Evolutionary conservation across 192 early-diverging fungal genomes (phyloP).

Genomic region (Podila horticola): DNA sequence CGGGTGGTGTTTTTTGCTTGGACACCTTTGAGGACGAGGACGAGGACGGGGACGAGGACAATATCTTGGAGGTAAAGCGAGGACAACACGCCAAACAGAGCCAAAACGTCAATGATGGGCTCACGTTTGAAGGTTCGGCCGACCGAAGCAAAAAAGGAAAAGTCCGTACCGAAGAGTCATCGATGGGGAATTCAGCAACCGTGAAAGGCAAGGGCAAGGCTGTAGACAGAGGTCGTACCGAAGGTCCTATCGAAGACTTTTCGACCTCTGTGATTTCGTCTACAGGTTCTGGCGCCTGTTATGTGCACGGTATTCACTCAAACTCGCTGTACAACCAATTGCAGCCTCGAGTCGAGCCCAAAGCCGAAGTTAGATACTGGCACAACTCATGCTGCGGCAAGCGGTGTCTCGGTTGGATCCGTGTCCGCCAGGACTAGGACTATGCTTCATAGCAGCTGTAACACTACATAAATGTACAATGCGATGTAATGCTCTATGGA

Average conservation of each 20-base stretch:
- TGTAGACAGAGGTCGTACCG: background rate
- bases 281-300: too few relatives aligned
- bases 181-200: too few relatives aligned
- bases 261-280: too few relatives aligned
- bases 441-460: too few relatives aligned
- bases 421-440: constrained; percentile 5
- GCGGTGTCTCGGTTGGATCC: constrained; percentile 27
- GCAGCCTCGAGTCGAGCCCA: background rate
- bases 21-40: background rate
- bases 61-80: background rate
- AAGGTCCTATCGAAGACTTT: too few relatives aligned
- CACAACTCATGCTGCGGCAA: constrained; percentile 36
- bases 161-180: too few relatives aligned
- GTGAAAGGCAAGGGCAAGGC: constrained; percentile 12
- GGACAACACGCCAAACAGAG: background rate
- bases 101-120: too few relatives aligned
- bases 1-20: background rate
- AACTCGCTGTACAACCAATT: background rate
- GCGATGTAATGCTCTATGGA: too few relatives aligned
- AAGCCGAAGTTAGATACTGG: constrained; percentile 22
- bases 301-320: background rate
- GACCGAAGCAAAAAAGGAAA: too few relatives aligned
- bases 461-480: too few relatives aligned
- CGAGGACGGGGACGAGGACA: background rate
- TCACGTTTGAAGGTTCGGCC: too few relatives aligned